Evolutionary conservation across 2,329 filamentous ascomycete genomes (phyloP).

Genomic region (Zymoseptoria passerinii): DNA sequence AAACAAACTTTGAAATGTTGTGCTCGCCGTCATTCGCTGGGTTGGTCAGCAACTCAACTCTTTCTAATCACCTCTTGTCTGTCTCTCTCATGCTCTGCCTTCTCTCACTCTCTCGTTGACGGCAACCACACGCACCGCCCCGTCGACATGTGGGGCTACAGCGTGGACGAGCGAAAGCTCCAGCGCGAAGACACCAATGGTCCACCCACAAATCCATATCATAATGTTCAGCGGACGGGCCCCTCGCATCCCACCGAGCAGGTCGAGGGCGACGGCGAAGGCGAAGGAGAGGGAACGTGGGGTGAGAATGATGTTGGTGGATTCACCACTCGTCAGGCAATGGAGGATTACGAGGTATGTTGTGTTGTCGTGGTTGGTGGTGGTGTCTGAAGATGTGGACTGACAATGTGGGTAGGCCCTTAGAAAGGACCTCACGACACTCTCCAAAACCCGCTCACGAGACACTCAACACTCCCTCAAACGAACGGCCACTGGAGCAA

Average conservation of each 20-base stretch:
- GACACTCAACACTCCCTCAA: conserved; percentile 18
- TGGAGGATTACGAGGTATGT: conserved; percentile 48
- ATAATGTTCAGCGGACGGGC: conserved; percentile 7
- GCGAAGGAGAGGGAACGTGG: conserved; percentile 48
- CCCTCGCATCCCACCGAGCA: conserved; percentile 23
- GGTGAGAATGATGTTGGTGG: conserved; percentile 53
- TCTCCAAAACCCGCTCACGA: conserved; percentile 40
- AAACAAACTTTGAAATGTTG: neutral
- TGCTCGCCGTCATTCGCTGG: neutral
- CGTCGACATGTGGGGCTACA: conserved; percentile 21
- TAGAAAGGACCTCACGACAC: conserved; percentile 45
- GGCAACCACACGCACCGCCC: neutral
- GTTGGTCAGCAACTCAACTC: neutral
- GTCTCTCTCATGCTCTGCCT: neutral
- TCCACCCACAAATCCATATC: conserved; percentile 13
- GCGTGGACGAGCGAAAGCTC: conserved; percentile 22
- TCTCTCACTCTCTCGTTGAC: neutral
- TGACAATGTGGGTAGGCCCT: conserved; percentile 32
- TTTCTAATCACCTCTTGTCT: neutral
- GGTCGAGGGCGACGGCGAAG: conserved; percentile 22
- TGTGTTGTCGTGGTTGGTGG: too few relatives aligned
- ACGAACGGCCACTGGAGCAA: conserved; percentile 12
- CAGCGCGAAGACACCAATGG: conserved; percentile 12
- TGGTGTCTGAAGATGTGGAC: too few relatives aligned
- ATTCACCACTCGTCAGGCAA: conserved; percentile 45